Percentiles rank a stretch among this genome's conserved stretches.
These are phyloP conservation scores for Globisporangium nagaii DNA, from an alignment of 352 stramenopile species.

Conservation along the genomic window DNA sequence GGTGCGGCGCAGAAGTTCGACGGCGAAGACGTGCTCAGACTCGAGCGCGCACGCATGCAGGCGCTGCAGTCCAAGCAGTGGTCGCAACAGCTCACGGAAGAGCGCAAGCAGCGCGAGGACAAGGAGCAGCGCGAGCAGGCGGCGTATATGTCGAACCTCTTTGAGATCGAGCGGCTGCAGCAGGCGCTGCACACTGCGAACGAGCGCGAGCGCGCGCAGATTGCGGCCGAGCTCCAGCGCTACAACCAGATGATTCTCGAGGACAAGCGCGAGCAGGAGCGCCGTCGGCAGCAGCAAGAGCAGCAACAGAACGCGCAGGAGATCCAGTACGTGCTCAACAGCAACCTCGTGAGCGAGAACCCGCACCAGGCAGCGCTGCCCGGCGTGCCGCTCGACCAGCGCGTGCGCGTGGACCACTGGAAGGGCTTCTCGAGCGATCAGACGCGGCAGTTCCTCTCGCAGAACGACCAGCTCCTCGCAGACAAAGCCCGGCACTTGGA, in stretches of 20 bases:
- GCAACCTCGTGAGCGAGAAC: conserved; percentile 71
- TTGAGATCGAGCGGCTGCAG: conserved; percentile 54
- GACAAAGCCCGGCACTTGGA: conserved; percentile 42
- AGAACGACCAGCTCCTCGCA: conserved; percentile 52
- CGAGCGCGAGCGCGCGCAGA: conserved; percentile 41
- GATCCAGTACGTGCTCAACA: conserved; percentile 51
- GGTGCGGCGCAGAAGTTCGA: conserved; percentile 67
- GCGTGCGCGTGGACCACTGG: conserved; percentile 76
- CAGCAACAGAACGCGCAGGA: conserved; percentile 49
- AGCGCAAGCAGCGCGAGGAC: conserved; percentile 33
- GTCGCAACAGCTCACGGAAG: conserved; percentile 47
- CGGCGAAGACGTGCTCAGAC: conserved; percentile 48
- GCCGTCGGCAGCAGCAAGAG: conserved; percentile 26
- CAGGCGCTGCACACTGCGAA: conserved; percentile 48
- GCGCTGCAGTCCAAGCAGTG: conserved; percentile 67
- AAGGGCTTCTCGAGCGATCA: conserved; percentile 68
- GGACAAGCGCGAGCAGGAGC: conserved; percentile 35
- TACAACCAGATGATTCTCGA: conserved; percentile 49
- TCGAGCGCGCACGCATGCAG: conserved; percentile 60
- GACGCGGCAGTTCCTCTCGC: conserved; percentile 40
- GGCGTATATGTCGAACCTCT: conserved; percentile 39
- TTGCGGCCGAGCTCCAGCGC: conserved; percentile 40
- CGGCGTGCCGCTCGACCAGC: conserved; percentile 31
- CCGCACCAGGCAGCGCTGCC: conserved; percentile 42
- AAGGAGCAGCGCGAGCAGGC: conserved; percentile 31